Base-by-base conservation (phyloP, 371 early-diverging fungal genomes). In the Rhizopus arrhizus region DNA sequence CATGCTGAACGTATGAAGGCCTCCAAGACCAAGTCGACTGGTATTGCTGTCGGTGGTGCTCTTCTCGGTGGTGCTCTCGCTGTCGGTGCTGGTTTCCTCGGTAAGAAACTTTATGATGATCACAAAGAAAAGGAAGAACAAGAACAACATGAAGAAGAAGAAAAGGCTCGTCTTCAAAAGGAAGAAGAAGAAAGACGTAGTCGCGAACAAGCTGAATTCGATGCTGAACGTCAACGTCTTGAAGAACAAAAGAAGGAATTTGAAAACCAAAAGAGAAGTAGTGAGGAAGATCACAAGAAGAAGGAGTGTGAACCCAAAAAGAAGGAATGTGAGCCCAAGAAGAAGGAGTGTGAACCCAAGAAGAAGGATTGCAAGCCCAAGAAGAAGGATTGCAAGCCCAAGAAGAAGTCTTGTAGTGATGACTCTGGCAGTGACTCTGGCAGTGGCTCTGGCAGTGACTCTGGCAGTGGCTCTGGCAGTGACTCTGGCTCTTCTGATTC, bases 1-100 rank as follows among this genome's bases (percentile, higher is more conserved):
- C 85, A 85, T 40, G 62, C 69, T 52, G 73, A 68, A 56, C 77
- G 85, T 33, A 61, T 75, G 67, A 81, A 82, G 70, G 73, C 80
- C 0, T 50, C 72, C 31, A 72, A 75, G 41, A 81, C 73, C 61
- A 83, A 81, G 70, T 73, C 68, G 32, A 53, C 59, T 16, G 82
- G 74, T 40, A 43, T 77, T 28, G 78, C 81, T 63, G 75, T 74
- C 8, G 83, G 78, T 46, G 70, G 73, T 35, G 83, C 75, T 15
- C 64, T 77, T 45, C 60, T 75, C 0, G 81, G 75, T 54, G 82
- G 75, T 58, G 73, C 75, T 35, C 52, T 81, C 7, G 80, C 77
- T 41, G 49, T 77, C 6, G 85, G 83, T 57, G 85, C 80, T 41
- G 83, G 80, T 58, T 59, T 80, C 41, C 51, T 82, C 29, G 83